Base-by-base conservation (phyloP, 1,284 basidiomycete genomes). In the Apiotrichum domesticum region DNA sequence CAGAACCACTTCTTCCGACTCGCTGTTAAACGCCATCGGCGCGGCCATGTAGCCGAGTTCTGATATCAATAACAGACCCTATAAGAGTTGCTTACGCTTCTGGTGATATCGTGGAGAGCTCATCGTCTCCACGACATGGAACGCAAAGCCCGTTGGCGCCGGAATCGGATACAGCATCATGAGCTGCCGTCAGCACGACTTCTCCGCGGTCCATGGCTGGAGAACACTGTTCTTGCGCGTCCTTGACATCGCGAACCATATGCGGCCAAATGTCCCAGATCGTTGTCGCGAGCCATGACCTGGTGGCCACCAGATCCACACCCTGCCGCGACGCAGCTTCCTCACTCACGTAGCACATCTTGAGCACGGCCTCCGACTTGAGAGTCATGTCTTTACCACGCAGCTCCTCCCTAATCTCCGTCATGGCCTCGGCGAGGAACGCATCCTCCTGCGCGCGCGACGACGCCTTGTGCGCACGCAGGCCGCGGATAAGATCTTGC, bases 81-180 rank as follows among this genome's bases (percentile, higher is more conserved):
- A 21, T 21, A 21, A 21, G 21, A 21, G 21, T 21, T 21, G 21
- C 74, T 60, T 49, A 76, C 75, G 75, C 80, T 99, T 99, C 65
- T 96, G 82, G 76, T 98, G 92, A 66, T 87, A 86, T 67, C 86
- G 86, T 2, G 88, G 80, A 2, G 90, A 93, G 35, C 92, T 94
- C 96, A 98, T 98, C 69, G 95, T 90, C 71, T 99, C 96, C 11
- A 98, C 87, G 56, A 99, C 88, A 75, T 96, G 87, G 71, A 97
- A 97, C 6, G 93, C 75, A 53, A 79, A 77, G 56, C 79, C 71
- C 40, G 78, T 66, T 10, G 79, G 79, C 39, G 78, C 71, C 6
- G 77, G 69, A 29, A 79, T 72, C 3, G 78, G 77, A 58, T 80
- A 79, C 6, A 77, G 67, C 76, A 77, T 78, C 76, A 78, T 74